Conservation (phyloP, 2,329 filamentous ascomycete species). For the Aspergillus pseudoterreus region DNA sequence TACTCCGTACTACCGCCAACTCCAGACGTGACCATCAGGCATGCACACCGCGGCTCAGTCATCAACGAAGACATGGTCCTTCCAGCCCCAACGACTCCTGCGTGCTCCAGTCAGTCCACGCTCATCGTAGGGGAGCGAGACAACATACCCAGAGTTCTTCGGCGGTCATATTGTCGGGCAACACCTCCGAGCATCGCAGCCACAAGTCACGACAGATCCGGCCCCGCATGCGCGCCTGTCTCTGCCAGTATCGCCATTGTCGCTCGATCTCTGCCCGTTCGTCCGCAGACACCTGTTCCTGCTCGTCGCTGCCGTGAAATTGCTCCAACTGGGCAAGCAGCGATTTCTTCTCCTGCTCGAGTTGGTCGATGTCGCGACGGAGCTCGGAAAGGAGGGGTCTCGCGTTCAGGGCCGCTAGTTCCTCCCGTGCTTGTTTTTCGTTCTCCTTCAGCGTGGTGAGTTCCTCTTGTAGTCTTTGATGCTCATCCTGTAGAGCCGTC, state of each 20-base stretch:
- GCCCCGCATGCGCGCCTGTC: constrained; percentile 39
- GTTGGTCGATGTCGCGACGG: constrained; percentile 36
- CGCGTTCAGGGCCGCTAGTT: constrained; percentile 45
- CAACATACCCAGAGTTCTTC: constrained; percentile 48
- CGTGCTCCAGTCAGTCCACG: not conserved
- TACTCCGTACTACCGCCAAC: not conserved
- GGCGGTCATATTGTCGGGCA: constrained; percentile 46
- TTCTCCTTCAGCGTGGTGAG: constrained; percentile 43
- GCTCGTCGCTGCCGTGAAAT: constrained; percentile 37
- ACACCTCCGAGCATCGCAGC: constrained; percentile 44
- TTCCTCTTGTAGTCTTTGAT: constrained; percentile 43
- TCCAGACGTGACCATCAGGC: not conserved
- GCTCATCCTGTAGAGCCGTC: constrained; percentile 47
- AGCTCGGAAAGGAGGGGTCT: constrained; percentile 52
- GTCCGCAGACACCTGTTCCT: constrained; percentile 42
- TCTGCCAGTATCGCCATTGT: constrained; percentile 46
- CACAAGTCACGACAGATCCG: constrained; percentile 52
- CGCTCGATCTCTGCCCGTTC: constrained; percentile 46
- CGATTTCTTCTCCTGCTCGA: constrained; percentile 45
- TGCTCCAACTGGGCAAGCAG: constrained; percentile 40
- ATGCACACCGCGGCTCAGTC: not conserved
- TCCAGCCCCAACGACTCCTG: constrained; percentile 38
- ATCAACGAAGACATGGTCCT: constrained; percentile 24
- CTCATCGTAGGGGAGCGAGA: constrained; percentile 3
- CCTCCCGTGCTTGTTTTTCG: constrained; percentile 48